These are phyloP conservation scores for Starmerella geochares DNA, from an alignment of 805 yeast species.

Conservation along the genomic window DNA sequence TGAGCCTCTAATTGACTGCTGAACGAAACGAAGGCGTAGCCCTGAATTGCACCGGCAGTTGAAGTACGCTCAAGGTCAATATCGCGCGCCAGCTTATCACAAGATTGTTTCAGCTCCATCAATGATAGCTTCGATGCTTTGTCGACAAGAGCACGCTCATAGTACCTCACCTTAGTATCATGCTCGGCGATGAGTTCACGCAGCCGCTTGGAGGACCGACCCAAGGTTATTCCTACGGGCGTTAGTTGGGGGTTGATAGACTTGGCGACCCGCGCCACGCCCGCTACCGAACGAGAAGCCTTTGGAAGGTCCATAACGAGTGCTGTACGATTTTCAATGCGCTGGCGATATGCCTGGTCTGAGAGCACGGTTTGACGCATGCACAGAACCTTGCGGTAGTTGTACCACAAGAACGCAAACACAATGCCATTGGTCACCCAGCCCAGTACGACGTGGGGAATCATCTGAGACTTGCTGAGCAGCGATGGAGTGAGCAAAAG, in stretches of 20 bases:
- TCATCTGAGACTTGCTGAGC: slow-evolving; percentile 28
- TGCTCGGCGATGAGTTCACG: slow-evolving; percentile 27
- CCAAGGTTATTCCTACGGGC: slow-evolving; percentile 4
- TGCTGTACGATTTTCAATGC: slow-evolving; percentile 29
- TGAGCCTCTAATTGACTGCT: slow-evolving; percentile 5
- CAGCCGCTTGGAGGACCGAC: slow-evolving; percentile 11
- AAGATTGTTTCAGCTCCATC: not conserved
- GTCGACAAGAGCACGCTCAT: not conserved
- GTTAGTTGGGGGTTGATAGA: slow-evolving; percentile 4
- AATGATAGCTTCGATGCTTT: not conserved
- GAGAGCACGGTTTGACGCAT: slow-evolving; percentile 24
- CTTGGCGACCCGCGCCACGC: slow-evolving; percentile 21
- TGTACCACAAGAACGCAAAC: slow-evolving; percentile 27
- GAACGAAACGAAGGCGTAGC: slow-evolving; percentile 33
- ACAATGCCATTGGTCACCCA: slow-evolving; percentile 29
- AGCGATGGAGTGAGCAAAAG: slow-evolving; percentile 33
- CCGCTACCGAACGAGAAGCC: slow-evolving; percentile 24
- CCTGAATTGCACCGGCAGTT: slow-evolving; percentile 9
- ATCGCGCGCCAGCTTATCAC: slow-evolving; percentile 18
- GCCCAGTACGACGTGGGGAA: slow-evolving; percentile 32
- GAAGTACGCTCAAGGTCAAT: slow-evolving; percentile 15
- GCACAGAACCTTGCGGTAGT: slow-evolving; percentile 25
- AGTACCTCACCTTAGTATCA: slow-evolving; percentile 19
- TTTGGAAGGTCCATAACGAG: slow-evolving; percentile 30
- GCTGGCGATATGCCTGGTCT: slow-evolving; percentile 23